phyloP scores from a whole-genome alignment of 768 basidiomycete species.

The Lentinula edodes region DNA sequence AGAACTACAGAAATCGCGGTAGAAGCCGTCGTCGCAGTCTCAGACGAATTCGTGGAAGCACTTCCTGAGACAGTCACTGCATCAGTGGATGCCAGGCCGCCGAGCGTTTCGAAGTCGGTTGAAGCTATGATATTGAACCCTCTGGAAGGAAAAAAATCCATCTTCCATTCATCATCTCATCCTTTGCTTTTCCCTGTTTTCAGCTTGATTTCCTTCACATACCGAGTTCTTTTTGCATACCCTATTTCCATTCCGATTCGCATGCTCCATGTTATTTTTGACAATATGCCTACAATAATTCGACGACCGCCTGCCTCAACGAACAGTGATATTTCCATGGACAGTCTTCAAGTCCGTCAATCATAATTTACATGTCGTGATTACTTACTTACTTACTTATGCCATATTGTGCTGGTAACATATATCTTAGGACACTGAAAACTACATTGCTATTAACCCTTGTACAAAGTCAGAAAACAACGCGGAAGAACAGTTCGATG shows the following conservation, averaged over 20 bases:
- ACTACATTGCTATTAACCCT: neutral
- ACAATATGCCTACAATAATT: constrained; percentile 6
- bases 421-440: neutral
- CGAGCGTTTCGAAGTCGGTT: constrained; percentile 23
- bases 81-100: constrained; percentile 18
- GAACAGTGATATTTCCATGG: constrained; percentile 30
- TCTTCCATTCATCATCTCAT: constrained; percentile 14
- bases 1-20: constrained; percentile 37
- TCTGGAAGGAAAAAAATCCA: constrained; percentile 9
- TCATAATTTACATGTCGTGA: constrained; percentile 31
- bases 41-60: constrained; percentile 6
- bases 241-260: constrained; percentile 47
- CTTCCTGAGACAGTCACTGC: neutral
- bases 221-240: constrained; percentile 40
- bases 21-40: constrained; percentile 30
- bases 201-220: constrained; percentile 41
- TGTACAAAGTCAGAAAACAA: neutral
- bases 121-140: constrained; percentile 21
- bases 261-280: constrained; percentile 20
- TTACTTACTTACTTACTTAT: constrained; percentile 26
- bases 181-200: constrained; percentile 34
- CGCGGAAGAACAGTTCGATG: neutral
- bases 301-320: neutral
- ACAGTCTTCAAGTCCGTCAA: constrained; percentile 42
- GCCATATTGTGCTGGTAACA: constrained; percentile 16